Conservation (phyloP, 2,329 filamentous ascomycete genomes). For the Colletotrichum echinochloae region DNA sequence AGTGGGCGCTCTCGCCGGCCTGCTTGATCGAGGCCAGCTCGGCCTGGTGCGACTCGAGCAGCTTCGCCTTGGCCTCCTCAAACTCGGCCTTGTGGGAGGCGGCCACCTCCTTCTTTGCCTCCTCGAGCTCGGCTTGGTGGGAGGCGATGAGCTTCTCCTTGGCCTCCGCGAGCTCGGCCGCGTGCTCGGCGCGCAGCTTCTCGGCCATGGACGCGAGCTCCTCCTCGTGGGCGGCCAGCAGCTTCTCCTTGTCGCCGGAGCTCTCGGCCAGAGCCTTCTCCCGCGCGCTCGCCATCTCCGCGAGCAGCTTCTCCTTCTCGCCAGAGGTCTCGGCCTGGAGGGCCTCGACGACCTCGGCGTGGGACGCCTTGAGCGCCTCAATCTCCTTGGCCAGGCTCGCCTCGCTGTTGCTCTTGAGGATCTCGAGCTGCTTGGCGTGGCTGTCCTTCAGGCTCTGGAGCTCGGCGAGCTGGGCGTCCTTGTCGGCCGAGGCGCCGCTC, state of each 20-base stretch:
- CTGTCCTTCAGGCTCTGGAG: slow-evolving; percentile 66
- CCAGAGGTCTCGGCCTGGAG: slow-evolving; percentile 56
- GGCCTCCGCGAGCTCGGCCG: slow-evolving; percentile 47
- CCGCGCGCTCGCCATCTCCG: slow-evolving; percentile 53
- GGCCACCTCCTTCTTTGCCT: slow-evolving; percentile 52
- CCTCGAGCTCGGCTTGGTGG: slow-evolving; percentile 56
- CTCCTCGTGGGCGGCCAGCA: slow-evolving; percentile 48
- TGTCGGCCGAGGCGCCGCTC: slow-evolving; percentile 62
- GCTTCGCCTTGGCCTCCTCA: slow-evolving; percentile 50
- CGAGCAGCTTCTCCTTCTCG: slow-evolving; percentile 52
- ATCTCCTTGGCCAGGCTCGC: slow-evolving; percentile 55
- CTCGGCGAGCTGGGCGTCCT: slow-evolving; percentile 61
- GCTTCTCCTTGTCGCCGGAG: slow-evolving; percentile 53
- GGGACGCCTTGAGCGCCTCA: slow-evolving; percentile 56
- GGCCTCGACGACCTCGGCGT: slow-evolving; percentile 56
- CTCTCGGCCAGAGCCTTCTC: slow-evolving; percentile 57
- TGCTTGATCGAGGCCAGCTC: slow-evolving; percentile 49
- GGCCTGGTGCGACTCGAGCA: slow-evolving; percentile 48
- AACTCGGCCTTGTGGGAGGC: slow-evolving; percentile 53
- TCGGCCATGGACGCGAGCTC: slow-evolving; percentile 49
- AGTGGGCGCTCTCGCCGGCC: slow-evolving; percentile 50
- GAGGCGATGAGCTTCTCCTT: slow-evolving; percentile 56
- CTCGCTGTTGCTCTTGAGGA: slow-evolving; percentile 57
- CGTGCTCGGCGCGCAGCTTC: slow-evolving; percentile 47
- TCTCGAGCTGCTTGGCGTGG: slow-evolving; percentile 63